Base-by-base conservation (phyloP, 495 filamentous ascomycete genomes). In the Talaromyces ruber region DNA sequence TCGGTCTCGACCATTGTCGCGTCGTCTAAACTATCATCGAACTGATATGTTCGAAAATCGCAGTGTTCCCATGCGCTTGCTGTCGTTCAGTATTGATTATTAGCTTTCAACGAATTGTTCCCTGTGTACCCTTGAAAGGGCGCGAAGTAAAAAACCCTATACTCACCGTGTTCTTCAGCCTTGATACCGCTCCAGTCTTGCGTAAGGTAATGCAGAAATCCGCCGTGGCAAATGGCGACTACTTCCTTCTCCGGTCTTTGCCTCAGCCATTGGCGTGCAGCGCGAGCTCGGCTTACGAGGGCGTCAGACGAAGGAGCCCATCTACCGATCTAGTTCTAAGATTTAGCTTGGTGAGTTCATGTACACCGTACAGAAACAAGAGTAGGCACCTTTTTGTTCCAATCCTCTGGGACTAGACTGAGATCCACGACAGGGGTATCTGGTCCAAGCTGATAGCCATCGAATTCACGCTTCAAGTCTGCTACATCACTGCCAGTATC, bases 191-290 rank as follows among this genome's bases (percentile, higher is more conserved):
- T 55, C 82, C 85, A 93, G 62, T 93, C 89, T 54, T 88, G 78
- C 0, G 89, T 92, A 26, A 95, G 68, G 63, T 87, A 92, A 67
- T 82, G 86, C 22, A 87, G 63, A 34, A 85, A 81, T 6, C 78
- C 82, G 0, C 86, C 86, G 64, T 88, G 86, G 4, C 80, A 79
- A 12, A 89, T 84, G 2, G 86, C 80, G 6, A 84, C 87, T 26
- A 93, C 79, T 66, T 71, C 73, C 62, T 71, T 72, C 67, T 76
- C 72, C 52, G 66, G 71, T 43, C 62, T 76, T 8, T 37, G 71
- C 58, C 79, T 78, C 47, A 94, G 67, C 77, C 81, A 92, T 30
- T 72, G 37, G 57, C 91, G 77, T 6, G 83, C 82, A 3, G 72
- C 71, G 22, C 68, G 71, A 28, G 87, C 85, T n/a, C 91, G 72